These are phyloP conservation scores for Chalciporus sp. DNA, from an alignment of 1,284 basidiomycete genomes.

Conservation along the genomic window DNA sequence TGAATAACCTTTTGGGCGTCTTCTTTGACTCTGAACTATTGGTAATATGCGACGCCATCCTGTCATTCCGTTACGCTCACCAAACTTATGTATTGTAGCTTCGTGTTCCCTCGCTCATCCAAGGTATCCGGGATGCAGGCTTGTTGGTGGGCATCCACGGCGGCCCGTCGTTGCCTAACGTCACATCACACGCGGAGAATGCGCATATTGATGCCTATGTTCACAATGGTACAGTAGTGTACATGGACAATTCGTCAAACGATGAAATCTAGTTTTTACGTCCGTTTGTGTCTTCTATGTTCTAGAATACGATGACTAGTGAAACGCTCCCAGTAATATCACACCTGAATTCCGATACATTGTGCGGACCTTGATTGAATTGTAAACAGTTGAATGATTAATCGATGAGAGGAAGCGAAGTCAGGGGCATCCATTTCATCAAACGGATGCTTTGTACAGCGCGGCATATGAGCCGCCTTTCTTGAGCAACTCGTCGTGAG, in stretches of 20 bases:
- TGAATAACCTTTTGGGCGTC: conserved; percentile 92
- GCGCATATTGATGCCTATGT: conserved; percentile 67
- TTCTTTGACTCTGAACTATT: conserved; percentile 89
- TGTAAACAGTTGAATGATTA: conserved; percentile 13
- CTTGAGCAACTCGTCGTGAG: conserved; percentile 71
- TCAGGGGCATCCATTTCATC: conserved; percentile 12
- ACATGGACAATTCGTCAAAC: conserved; percentile 59
- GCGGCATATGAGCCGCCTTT: conserved; percentile 67
- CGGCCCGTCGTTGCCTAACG: conserved; percentile 44
- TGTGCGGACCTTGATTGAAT: conserved; percentile 25
- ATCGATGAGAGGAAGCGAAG: conserved; percentile 6
- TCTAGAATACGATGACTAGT: conserved; percentile 27
- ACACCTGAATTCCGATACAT: conserved; percentile 29
- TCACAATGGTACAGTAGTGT: conserved; percentile 61
- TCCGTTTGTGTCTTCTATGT: conserved; percentile 22
- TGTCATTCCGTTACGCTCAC: conserved; percentile 17
- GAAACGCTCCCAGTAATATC: conserved; percentile 17
- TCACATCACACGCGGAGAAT: conserved; percentile 48
- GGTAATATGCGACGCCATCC: conserved; percentile 47
- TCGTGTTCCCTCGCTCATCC: conserved; percentile 82
- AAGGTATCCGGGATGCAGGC: conserved; percentile 87
- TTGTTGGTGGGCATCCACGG: conserved; percentile 84
- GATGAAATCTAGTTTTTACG: conserved; percentile 41
- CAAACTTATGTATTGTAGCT: conserved; percentile 40
- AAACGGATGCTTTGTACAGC: conserved; percentile 70